Evolutionary conservation across 169 alveolate genomes (phyloP).

Genomic region (Plasmodium malariae): DNA sequence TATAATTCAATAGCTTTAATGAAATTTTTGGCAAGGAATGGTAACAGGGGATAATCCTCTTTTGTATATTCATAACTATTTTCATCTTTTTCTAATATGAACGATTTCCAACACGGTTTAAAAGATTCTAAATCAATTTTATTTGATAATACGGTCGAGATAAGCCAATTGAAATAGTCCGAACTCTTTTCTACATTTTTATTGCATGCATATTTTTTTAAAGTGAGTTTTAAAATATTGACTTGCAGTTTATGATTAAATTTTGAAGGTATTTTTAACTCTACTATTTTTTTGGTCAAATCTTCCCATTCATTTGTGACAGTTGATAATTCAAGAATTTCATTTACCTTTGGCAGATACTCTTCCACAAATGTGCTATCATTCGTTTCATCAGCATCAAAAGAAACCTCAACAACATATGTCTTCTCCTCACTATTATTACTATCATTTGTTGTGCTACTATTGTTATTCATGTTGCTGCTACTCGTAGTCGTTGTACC

Average conservation of each 20-base stretch:
- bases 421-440: not conserved
- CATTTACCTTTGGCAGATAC: constrained; percentile 64
- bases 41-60: constrained; percentile 71
- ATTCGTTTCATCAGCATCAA: not conserved
- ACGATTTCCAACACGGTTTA: constrained; percentile 72
- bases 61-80: constrained; percentile 69
- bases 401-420: not conserved
- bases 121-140: constrained; percentile 63
- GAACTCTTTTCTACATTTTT: constrained; percentile 61
- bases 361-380: constrained; percentile 45
- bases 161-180: constrained; percentile 46
- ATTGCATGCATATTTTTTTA: constrained; percentile 76
- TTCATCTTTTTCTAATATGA: constrained; percentile 61
- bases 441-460: not conserved
- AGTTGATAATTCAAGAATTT: constrained; percentile 58
- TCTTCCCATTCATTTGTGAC: constrained; percentile 43
- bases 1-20: constrained; percentile 47
- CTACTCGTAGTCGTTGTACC: not conserved
- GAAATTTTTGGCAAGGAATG: constrained; percentile 52
- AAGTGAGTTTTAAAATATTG: constrained; percentile 49
- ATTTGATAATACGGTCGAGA: constrained; percentile 34
- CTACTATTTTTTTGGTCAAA: constrained; percentile 50
- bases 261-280: constrained; percentile 47
- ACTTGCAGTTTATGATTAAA: constrained; percentile 59
- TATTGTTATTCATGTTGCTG: not conserved